These are phyloP conservation scores for Thelonectria olida DNA, from an alignment of 2,329 filamentous ascomycete species.

Conservation along the genomic window DNA sequence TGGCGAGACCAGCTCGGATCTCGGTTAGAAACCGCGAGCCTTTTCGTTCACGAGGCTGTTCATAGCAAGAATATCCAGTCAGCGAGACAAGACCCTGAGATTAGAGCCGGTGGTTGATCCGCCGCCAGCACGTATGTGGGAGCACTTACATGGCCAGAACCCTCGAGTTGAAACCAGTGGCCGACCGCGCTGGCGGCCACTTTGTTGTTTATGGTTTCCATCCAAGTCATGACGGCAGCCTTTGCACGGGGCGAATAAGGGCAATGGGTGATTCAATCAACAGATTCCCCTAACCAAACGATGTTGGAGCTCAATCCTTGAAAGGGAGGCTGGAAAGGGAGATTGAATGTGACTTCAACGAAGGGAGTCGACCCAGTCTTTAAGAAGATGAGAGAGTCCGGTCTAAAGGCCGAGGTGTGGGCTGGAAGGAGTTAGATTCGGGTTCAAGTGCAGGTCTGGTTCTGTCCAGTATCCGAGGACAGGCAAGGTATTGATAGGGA, in stretches of 20 bases:
- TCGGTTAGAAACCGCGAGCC: constrained; percentile 85
- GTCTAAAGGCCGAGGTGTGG: not conserved
- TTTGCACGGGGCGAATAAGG: not conserved
- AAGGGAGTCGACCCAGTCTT: constrained; percentile 5
- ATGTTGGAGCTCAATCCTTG: not conserved
- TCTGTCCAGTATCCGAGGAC: constrained; percentile 12
- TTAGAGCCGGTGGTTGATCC: not conserved
- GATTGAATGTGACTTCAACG: not conserved
- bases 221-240: constrained; percentile 55
- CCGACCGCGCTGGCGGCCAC: constrained; percentile 74
- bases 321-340: not conserved
- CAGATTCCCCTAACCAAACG: not conserved
- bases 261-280: not conserved
- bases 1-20: constrained; percentile 82
- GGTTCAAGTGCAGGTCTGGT: constrained; percentile 2
- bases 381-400: constrained; percentile 5
- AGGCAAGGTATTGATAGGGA: constrained; percentile 31
- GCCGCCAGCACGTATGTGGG: no score
- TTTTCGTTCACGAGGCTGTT: constrained; percentile 74
- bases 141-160: constrained; percentile 80
- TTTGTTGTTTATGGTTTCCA: constrained; percentile 60
- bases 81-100: not conserved
- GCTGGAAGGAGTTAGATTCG: constrained; percentile 16
- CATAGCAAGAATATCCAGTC: not conserved
- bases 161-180: constrained; percentile 81